Evolutionary conservation across 768 basidiomycete species (phyloP).

Genomic region (Astraeus odoratus): DNA sequence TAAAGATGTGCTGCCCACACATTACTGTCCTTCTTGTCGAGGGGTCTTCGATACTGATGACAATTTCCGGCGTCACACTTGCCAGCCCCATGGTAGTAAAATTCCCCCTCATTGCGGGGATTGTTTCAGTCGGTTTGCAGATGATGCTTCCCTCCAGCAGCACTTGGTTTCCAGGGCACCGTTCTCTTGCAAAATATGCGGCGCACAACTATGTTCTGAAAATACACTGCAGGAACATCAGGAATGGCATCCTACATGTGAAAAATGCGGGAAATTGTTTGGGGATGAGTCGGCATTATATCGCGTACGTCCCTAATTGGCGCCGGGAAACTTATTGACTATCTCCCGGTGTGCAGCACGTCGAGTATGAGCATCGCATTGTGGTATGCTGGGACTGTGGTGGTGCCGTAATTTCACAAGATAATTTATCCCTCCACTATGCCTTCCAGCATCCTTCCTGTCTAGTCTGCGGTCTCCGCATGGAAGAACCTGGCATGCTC

Average conservation of each 20-base stretch:
- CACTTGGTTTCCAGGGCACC: constrained; percentile 11
- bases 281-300: constrained; percentile 15
- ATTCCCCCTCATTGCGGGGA: constrained; percentile 14
- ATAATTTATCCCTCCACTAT: constrained; percentile 17
- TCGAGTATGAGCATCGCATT: constrained; percentile 15
- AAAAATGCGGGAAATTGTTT: constrained; percentile 16
- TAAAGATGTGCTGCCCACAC: background rate
- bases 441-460: constrained; percentile 17
- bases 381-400: constrained; percentile 27
- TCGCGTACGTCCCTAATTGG: constrained; percentile 8
- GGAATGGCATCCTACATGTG: constrained; percentile 17
- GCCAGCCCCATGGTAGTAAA: constrained; percentile 6
- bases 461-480: constrained; percentile 12
- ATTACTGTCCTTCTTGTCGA: constrained; percentile 12
- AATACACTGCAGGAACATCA: constrained; percentile 22
- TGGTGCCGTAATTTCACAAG: constrained; percentile 17
- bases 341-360: constrained; percentile 12
- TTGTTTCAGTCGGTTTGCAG: constrained; percentile 20
- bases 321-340: background rate
- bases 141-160: constrained; percentile 9
- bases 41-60: constrained; percentile 9
- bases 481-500: constrained; percentile 10
- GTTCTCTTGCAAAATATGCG: constrained; percentile 17
- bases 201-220: constrained; percentile 15
- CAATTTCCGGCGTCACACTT: constrained; percentile 11